Base-by-base conservation (phyloP, 2,329 filamentous ascomycete genomes). In the Furcasterigmium sp. region DNA sequence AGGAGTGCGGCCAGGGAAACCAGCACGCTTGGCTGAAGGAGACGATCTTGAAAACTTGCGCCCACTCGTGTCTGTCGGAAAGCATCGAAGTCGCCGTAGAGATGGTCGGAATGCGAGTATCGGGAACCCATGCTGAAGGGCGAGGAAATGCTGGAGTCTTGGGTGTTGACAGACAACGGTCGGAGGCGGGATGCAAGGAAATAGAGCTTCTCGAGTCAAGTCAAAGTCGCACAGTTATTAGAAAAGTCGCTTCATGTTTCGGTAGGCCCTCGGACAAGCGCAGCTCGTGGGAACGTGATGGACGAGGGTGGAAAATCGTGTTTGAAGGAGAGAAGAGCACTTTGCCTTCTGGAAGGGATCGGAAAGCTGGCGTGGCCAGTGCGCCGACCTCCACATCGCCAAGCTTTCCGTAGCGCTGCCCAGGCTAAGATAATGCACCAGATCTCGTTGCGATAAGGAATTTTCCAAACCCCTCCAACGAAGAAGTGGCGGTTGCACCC, bases 11-110 rank as follows among this genome's bases (percentile, higher is more conserved):
- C 44, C 29, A 56, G 47, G 17, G 63, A 63, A 26, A 68, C 51
- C 32, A 67, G 39, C 45, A 64, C 54, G 43, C 57, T 60, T 5
- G 64, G 60, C 49, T 64, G 57, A 43, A 53, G 59, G 41, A 62
- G 48, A 47, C 58, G 59, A 26, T 63, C 60, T 55, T 56, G 55
- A 39, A 58, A 26, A 37, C 44, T 30, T n/a, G n/a, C n/a, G n/a
- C n/a, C n/a, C n/a, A 30, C 44, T 35, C 23, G 41, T 15, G 37
- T 23, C 15, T 29, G 40, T 45, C 42, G 44, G 34, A 45, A 41
- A 26, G 47, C 39, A 41, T 51, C 42, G 19, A 46, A 40, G 29
- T 45, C 39, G 41, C 42, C 35, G 48, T 51, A 45, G 25, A 43
- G 35, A 20, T 43, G 26, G 35, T 41, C 44, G 32, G 38, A 39